Percentiles rank a stretch among this genome's conserved stretches.
Evolutionary conservation across 2,329 filamentous ascomycete genomes (phyloP).

Genomic region (Xylaria sp.): DNA sequence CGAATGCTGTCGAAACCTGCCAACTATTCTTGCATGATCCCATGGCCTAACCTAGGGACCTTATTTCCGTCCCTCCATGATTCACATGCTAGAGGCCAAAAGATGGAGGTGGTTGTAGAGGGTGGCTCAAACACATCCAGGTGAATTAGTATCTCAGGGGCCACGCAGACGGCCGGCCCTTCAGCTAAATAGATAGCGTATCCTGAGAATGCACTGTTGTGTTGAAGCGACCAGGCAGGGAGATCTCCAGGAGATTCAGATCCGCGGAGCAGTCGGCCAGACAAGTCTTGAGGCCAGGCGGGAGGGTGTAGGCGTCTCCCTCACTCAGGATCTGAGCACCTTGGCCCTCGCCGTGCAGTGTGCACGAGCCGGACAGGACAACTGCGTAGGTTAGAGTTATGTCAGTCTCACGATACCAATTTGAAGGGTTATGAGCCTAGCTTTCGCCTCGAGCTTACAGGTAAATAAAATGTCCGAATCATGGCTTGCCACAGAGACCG

Average conservation of each 20-base stretch:
- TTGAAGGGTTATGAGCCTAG: background rate
- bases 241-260: constrained; percentile 38
- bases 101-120: background rate
- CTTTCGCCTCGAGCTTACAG: constrained; percentile 32
- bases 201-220: constrained; percentile 27
- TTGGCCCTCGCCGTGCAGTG: constrained; percentile 33
- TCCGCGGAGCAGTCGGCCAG: constrained; percentile 31
- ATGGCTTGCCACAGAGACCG: constrained; percentile 31
- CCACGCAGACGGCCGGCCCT: background rate
- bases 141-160: constrained; percentile 4
- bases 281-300: constrained; percentile 32
- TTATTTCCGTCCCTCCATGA: background rate
- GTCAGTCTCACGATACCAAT: constrained; percentile 19
- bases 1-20: background rate
- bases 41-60: background rate
- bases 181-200: constrained; percentile 20
- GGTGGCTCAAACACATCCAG: constrained; percentile 3
- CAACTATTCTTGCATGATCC: background rate
- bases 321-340: constrained; percentile 29
- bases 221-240: constrained; percentile 34
- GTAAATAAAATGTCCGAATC: constrained; percentile 40
- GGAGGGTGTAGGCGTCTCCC: constrained; percentile 37
- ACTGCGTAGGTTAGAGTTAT: constrained; percentile 25
- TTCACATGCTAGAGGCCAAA: background rate
- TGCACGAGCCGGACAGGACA: constrained; percentile 36